Evolutionary conservation across 371 early-diverging fungal genomes (phyloP).

Genomic region (Mucor circinelloides): DNA sequence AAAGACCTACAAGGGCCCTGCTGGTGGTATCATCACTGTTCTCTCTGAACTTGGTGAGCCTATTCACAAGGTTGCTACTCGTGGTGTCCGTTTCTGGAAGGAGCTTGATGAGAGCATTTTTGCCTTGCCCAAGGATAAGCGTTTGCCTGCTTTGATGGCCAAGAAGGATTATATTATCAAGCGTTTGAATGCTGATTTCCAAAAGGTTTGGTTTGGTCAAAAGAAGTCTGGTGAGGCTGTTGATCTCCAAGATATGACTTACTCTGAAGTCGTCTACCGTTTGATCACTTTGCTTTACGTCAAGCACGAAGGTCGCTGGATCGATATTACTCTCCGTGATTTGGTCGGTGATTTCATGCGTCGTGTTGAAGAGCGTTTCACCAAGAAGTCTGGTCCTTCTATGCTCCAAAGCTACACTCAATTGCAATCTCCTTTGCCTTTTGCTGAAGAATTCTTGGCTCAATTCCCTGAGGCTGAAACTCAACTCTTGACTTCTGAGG

Average conservation of each 20-base stretch:
- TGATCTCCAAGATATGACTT: constrained; percentile 92
- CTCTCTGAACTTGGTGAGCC: constrained; percentile 96
- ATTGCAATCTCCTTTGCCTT: constrained; percentile 70
- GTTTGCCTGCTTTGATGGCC: constrained; percentile 74
- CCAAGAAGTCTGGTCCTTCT: constrained; percentile 55
- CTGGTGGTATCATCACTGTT: constrained; percentile 93
- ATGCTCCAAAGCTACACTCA: constrained; percentile 74
- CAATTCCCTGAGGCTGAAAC: constrained; percentile 75
- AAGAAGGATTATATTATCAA: constrained; percentile 93
- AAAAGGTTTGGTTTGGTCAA: constrained; percentile 94
- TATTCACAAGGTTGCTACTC: constrained; percentile 96
- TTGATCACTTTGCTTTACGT: constrained; percentile 84
- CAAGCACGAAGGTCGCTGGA: constrained; percentile 83
- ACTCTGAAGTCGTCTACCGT: constrained; percentile 86
- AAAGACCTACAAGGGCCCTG: constrained; percentile 87
- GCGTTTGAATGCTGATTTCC: constrained; percentile 91
- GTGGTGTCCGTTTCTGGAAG: constrained; percentile 93
- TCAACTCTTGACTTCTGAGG: constrained; percentile 89
- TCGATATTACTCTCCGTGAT: constrained; percentile 82
- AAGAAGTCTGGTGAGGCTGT: constrained; percentile 79
- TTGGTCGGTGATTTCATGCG: constrained; percentile 87
- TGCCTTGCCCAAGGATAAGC: constrained; percentile 88
- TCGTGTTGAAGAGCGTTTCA: constrained; percentile 92
- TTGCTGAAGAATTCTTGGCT: constrained; percentile 76
- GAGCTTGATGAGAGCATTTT: constrained; percentile 94